These are phyloP conservation scores for Jaltomata sinuosa DNA, from an alignment of 257 asterid genomes.

Conservation along the genomic window DNA sequence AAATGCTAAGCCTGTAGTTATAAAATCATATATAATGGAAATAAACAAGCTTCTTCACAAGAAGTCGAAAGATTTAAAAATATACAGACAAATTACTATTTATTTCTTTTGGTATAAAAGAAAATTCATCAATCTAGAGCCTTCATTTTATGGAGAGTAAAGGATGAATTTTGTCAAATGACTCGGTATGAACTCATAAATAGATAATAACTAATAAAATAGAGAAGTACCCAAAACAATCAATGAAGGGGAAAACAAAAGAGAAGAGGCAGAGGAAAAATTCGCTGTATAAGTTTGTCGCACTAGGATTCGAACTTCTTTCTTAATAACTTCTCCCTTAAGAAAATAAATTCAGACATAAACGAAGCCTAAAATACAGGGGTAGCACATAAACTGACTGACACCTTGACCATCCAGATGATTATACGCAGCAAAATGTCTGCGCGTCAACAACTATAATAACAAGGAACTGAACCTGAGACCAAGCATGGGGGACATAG, in stretches of 20 bases:
- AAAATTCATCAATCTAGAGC: background rate
- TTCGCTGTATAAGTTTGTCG: background rate
- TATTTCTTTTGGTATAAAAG: background rate
- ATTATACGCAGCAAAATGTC: background rate
- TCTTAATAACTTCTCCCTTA: too few relatives aligned
- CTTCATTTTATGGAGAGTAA: background rate
- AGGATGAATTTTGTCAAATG: background rate
- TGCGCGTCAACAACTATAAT: background rate
- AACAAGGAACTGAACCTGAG: background rate
- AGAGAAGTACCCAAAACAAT: background rate
- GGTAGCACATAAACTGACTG: background rate
- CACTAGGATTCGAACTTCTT: background rate
- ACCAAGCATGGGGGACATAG: too few relatives aligned
- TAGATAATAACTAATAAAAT: background rate
- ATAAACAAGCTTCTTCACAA: background rate
- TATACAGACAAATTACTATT: background rate
- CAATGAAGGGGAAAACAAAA: background rate
- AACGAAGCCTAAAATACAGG: background rate
- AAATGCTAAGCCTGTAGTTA: background rate
- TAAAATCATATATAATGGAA: background rate
- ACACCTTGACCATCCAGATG: background rate
- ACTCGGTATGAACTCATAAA: background rate
- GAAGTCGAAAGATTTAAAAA: background rate
- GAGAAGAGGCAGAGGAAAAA: background rate
- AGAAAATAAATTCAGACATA: background rate